Base-by-base conservation (phyloP, 352 stramenopile species). In the Phytophthora ohioensis region DNA sequence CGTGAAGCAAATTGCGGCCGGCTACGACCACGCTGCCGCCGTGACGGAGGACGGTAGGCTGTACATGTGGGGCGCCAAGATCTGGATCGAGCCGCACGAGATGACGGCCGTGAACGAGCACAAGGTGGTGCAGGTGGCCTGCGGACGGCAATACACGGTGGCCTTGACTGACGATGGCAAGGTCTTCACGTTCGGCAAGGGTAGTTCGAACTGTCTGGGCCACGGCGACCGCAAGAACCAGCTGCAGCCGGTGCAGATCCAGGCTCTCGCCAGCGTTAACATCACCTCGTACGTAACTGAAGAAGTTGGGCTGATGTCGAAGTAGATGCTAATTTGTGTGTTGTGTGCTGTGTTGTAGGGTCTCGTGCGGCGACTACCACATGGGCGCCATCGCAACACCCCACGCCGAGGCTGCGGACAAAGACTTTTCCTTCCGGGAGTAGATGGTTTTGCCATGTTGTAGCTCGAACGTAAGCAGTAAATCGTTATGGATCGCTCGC, bases 1-100 rank as follows among this genome's bases (percentile, higher is more conserved):
- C 21, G 81, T 97, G 5, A 91, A 88, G 54, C 84, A 98, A 69
- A 93, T 99, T 48, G 90, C 92, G 13, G 97, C 97, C 4, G 97
- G 97, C 30, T 90, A 98, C 64, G 92, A 95, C 63, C 97, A 99
- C 80, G 94, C 94, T 72, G 87, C 85, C 2, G 85, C 84, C 38
- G 85, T 94, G 66, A 94, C 88, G 46, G 85, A 91, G 41, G 83
- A 92, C 41, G 90, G 90, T 3, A 78, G 78, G 30, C 57, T 95
- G 60, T 94, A 83, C 72, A 94, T 91, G 81, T 96, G 86, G 87
- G 90, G 90, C 68, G 87, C 87, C 34, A 97, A 98, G 73, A 79
- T 98, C 48, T 97, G 93, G 82, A 87, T 98, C 32, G 94, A 98
- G 82, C 96, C 96, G 53, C 85, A 92, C 53, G 83, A 94, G 71